phyloP scores from a whole-genome alignment of 164 flowering plant species.

The Nymphaea thermarum region DNA sequence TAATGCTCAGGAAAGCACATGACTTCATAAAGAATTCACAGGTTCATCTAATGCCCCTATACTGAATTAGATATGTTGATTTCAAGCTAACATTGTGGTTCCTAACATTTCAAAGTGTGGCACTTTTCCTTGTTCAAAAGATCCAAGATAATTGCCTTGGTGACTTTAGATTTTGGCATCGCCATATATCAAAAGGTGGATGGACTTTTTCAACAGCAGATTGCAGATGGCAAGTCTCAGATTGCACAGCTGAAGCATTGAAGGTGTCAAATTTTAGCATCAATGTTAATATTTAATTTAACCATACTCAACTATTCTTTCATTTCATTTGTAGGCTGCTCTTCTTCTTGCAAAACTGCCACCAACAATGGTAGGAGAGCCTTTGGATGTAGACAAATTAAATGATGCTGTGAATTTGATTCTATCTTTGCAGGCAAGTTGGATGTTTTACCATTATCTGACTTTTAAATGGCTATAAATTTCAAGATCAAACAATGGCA shows the following conservation, averaged over 20 bases:
- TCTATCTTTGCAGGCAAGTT: constrained; percentile 57
- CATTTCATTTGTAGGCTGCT: constrained; percentile 18
- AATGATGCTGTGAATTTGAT: constrained; percentile 59
- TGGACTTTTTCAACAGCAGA: constrained; percentile 91
- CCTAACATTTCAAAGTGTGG: background rate
- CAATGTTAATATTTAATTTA: background rate
- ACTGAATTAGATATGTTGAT: too few relatives aligned
- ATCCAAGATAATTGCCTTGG: constrained; percentile 49
- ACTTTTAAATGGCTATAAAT: too few relatives aligned
- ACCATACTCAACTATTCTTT: too few relatives aligned
- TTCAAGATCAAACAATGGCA: too few relatives aligned
- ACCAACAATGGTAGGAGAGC: constrained; percentile 38
- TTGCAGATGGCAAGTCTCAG: constrained; percentile 79
- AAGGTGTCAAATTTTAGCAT: constrained; percentile 32
- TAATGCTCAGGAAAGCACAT: constrained; percentile 41
- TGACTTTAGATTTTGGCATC: constrained; percentile 46
- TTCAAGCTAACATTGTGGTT: background rate
- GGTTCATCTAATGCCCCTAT: too few relatives aligned
- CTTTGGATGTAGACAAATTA: constrained; percentile 22
- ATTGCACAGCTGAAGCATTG: constrained; percentile 78
- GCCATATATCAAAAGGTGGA: constrained; percentile 83
- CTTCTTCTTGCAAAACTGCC: constrained; percentile 34
- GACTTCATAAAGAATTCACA: constrained; percentile 41
- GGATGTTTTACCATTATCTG: too few relatives aligned
- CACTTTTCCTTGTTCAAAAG: constrained; percentile 18